Evolutionary conservation across 2,329 filamentous ascomycete species (phyloP), one percentile per base, ranked within the genome.

Genomic region (Fusarium sp.): DNA sequence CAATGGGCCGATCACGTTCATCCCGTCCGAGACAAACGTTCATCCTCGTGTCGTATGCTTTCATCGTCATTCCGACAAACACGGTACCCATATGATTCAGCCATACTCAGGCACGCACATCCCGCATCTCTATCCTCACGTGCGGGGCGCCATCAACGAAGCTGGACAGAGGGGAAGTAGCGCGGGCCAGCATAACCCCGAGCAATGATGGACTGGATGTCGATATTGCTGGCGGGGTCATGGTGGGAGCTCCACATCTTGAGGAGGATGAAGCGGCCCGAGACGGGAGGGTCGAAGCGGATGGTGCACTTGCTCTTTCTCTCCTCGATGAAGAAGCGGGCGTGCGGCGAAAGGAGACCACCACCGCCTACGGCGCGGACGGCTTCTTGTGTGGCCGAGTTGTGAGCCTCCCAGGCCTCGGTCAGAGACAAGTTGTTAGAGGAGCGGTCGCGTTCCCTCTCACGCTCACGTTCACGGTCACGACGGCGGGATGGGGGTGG

Each of bases 161-260:
- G 80, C 52, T 92, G 88, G 32, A 92, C 84, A 4, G 92, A 89
- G 9, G 94, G 94, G 79, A 97, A 97, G 82, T 92, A 98, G 69
- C 95, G 90, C 11, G 94, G 93, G 6, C 96, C 96, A 0, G 94
- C 94, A 83, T 92, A 98, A 0, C 96, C 96, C 78, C 93, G 92
- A 2, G 92, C 93, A 67, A 95, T 89, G 27, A 98, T 92, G 54
- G 92, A 94, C 82, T 98, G 93, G 43, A 98, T 95, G 80, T 98
- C 95, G 73, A 98, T 97, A 78, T 97, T 97, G 68, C 86, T 86
- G 6, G 81, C 77, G 5, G 89, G 87, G 57, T 92, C 90, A 30
- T 91, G 89, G 68, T 90, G 90, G 2, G 93, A 93, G 77, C 92
- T 95, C 94, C 95, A 98, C 81, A 98, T 90, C 86, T 98, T 98